Evolutionary conservation across 208 protist genomes (phyloP), one percentile per base, ranked within the genome.

Genomic region (Acanthamoeba polyphaga): DNA sequence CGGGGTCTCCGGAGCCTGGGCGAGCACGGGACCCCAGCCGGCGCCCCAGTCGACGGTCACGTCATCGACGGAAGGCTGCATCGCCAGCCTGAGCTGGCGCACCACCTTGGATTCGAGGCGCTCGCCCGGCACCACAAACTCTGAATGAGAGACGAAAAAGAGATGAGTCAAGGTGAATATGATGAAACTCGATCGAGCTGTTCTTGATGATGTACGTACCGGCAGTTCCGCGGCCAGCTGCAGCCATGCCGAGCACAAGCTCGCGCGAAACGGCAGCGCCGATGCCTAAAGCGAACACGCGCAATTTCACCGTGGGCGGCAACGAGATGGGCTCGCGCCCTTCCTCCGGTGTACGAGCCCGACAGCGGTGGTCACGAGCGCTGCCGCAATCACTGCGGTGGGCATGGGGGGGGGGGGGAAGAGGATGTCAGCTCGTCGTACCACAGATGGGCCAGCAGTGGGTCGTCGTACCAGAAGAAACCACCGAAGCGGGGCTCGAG

Each of bases 211-310:
- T n/a, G 1, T 1, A 53, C 19, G 43, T 87, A 89, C 80, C 80
- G 13, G 89, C 89, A 19, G 89, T 93, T 8, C 89, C 89, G 7
- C 13, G 19, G 15, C 89, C 89, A 29, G 93, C 94, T 3, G 92
- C 94, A 27, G 96, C 96, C 87, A 97, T 51, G 24, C 96, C 96
- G 17, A 95, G 46, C 4, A 97, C 95, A 0, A 97, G 95, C 49
- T 93, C 17, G 13, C 74, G 92, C 27, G 53, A 88, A 9, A 92
- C 95, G 17, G 70, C 19, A 8, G 34, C 22, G 27, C 96, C 96
- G 43, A 97, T 97, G 60, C 96, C 96, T 8, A 97, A 43, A 10
- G 91, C 87, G 78, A 97, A 97, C 53, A 95, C 90, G 13, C 96
- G 94, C 17, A 78, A 22, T 8, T 29, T 8, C 12, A 24, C n/a